Conservation (phyloP, 495 filamentous ascomycete species). For the Tuber melanosporum region DNA sequence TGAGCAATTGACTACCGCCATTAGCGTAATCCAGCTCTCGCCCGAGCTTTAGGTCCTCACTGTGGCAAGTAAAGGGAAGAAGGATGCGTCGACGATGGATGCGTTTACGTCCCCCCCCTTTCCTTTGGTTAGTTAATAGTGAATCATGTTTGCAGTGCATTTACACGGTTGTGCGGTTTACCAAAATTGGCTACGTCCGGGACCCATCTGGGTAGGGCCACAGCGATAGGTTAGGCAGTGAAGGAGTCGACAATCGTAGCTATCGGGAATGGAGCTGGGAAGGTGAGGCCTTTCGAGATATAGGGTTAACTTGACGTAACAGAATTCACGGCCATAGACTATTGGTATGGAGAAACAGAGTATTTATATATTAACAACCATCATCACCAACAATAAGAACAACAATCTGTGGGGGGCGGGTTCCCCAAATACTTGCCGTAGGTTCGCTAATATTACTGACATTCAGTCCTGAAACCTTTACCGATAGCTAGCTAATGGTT, state of each 20-base stretch:
- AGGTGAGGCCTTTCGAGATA: constrained; percentile 84
- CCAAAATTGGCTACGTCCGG: constrained; percentile 90
- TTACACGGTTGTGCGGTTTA: constrained; percentile 88
- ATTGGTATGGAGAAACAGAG: neutral
- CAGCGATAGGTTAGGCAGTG: constrained; percentile 67
- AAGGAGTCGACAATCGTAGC: constrained; percentile 62
- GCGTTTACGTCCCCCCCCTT: constrained; percentile 27
- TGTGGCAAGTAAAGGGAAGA: constrained; percentile 79
- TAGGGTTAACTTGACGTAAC: constrained; percentile 42
- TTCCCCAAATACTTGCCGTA: too few relatives aligned
- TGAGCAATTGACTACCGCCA: constrained; percentile 79
- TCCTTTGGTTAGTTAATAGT: neutral
- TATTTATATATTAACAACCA: neutral
- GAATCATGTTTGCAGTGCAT: constrained; percentile 53
- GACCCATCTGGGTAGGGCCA: constrained; percentile 81
- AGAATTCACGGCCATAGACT: neutral
- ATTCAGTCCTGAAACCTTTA: too few relatives aligned
- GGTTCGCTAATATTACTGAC: too few relatives aligned
- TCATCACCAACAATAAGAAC: too few relatives aligned
- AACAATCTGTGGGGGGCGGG: too few relatives aligned
- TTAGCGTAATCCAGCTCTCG: constrained; percentile 68
- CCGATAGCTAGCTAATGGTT: too few relatives aligned
- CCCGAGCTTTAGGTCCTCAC: constrained; percentile 82
- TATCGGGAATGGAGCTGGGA: too few relatives aligned
- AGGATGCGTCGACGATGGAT: constrained; percentile 72